Evolutionary conservation across 2,329 filamentous ascomycete genomes (phyloP), one percentile per base, ranked within the genome.

Genomic region (Apiospora malaysiana): DNA sequence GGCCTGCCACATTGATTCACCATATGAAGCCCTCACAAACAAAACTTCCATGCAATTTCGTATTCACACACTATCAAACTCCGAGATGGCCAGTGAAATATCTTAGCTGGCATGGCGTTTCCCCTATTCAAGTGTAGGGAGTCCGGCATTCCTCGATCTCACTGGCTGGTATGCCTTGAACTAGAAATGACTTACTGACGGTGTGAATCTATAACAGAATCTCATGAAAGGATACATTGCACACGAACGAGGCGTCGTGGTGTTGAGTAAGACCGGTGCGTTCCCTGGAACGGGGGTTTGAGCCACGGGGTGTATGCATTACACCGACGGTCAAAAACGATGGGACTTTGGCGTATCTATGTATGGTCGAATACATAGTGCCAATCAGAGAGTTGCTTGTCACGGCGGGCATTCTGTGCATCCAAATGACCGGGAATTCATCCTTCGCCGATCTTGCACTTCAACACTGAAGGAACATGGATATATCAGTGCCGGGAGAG

Each of bases 161-260:
- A 32, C 27, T 56, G 49, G 23, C 18, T 32, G 49, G 5, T 14
- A 4, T 27, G 27, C 12, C 25, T 40, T 63, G 18, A 32, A n/a
- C 3, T 4, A 3, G 21, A 18, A 25, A 46, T 45, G 40, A 46
- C 65, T 27, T 42, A 43, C 67, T 68, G 40, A 68, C 76, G 71
- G 68, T 68, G 43, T 45, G 37, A 68, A 72, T 74, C 43, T 73
- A 71, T 70, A 66, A 63, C 75, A 97, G 94, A 93, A 93, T 71
- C 86, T 96, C 32, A 97, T 99, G 93, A 99, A 98, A 83, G 96
- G 97, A 51, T 99, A 99, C 82, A 99, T 99, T 75, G 92, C 95
- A 43, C 92, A 95, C 70, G 95, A 97, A 76, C 90, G 93, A 75
- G 93, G 92, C 45, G 95, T 95, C 75, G 93, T 99, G 40, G 96